phyloP scores from a whole-genome alignment of 768 basidiomycete genomes.

The Serendipita sp. region DNA sequence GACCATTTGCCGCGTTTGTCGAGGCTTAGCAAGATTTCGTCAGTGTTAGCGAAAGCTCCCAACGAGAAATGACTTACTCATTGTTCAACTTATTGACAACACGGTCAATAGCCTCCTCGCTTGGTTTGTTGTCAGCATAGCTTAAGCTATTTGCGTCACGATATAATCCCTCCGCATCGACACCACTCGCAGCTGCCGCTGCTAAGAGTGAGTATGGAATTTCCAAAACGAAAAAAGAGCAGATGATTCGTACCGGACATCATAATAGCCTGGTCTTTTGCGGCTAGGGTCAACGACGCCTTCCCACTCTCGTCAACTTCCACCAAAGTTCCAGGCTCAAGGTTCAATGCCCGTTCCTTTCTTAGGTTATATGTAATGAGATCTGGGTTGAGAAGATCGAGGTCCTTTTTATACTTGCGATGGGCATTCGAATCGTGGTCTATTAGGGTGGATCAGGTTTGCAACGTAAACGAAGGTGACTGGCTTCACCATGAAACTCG shows the following conservation, averaged over 20 bases:
- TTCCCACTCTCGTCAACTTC: conserved; percentile 22
- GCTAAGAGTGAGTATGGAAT: neutral
- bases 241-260: conserved; percentile 7
- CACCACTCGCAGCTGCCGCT: conserved; percentile 15
- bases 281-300: conserved; percentile 28
- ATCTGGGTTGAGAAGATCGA: conserved; percentile 79
- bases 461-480: neutral
- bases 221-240: neutral
- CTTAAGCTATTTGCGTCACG: conserved; percentile 83
- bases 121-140: conserved; percentile 90
- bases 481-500: conserved; percentile 70
- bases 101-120: conserved; percentile 87
- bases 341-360: conserved; percentile 70
- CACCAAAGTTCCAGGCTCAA: conserved; percentile 49
- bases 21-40: conserved; percentile 31
- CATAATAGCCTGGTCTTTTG: conserved; percentile 36
- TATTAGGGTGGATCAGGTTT: conserved; percentile 17
- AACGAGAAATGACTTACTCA: conserved; percentile 46
- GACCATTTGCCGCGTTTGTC: conserved; percentile 85
- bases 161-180: conserved; percentile 70
- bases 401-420: conserved; percentile 79
- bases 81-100: conserved; percentile 81
- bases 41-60: neutral
- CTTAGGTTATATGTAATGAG: conserved; percentile 73
- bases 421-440: conserved; percentile 84